Conservation (phyloP, 192 early-diverging fungal genomes). For the Piromyces finnis region DNA sequence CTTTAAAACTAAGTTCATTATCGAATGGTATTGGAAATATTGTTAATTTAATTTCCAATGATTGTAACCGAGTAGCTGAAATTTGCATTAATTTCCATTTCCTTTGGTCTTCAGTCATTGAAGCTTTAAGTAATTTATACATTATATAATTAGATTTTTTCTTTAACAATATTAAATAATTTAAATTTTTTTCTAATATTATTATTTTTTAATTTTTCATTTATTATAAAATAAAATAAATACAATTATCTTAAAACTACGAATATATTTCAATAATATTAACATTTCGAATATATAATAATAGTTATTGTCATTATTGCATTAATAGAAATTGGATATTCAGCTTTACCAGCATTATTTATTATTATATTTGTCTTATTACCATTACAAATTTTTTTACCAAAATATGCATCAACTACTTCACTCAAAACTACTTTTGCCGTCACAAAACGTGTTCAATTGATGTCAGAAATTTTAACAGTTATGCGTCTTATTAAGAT, state of each 20-base stretch:
- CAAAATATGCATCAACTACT: constrained; percentile 25
- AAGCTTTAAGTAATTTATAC: constrained; percentile 12
- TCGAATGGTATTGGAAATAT: constrained; percentile 47
- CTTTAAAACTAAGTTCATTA: constrained; percentile 35
- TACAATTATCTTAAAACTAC: too few species aligned
- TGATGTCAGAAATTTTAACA: constrained; percentile 37
- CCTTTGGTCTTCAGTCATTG: constrained; percentile 48
- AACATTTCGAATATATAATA: too few species aligned
- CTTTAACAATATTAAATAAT: too few species aligned
- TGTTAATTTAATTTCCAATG: constrained; percentile 50
- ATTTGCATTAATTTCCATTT: constrained; percentile 51
- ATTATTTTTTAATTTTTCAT: too few species aligned
- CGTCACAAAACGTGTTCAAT: constrained; percentile 21
- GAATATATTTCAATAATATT: too few species aligned
- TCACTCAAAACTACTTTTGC: not conserved
- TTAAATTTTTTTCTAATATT: too few species aligned
- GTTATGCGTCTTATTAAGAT: constrained; percentile 62
- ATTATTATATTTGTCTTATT: constrained; percentile 40
- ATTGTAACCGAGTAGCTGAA: constrained; percentile 52
- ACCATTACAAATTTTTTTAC: constrained; percentile 24
- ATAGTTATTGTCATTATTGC: not conserved
- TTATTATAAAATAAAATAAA: too few species aligned
- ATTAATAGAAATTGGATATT: constrained; percentile 1
- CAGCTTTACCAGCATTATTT: constrained; percentile 20
- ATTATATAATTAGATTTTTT: too few species aligned